Evolutionary conservation across 192 early-diverging fungal species (phyloP), one percentile per base, ranked within the genome.

Genomic region (Funneliformis mosseae): DNA sequence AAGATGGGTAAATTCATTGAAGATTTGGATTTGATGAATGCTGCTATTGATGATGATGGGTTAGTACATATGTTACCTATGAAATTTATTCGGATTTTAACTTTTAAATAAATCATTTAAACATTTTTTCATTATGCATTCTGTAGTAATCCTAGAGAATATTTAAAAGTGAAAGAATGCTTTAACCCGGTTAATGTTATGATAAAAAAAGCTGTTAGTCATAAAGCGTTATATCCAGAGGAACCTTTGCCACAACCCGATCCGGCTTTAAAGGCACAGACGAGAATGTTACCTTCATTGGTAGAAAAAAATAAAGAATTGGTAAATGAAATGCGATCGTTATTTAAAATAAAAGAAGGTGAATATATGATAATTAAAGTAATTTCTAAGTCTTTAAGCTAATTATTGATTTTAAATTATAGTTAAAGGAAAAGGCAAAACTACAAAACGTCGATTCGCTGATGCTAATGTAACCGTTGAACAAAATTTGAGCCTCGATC

Each of bases 131-230:
- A 64, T 69, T 64, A 25, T 76, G 23, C 23, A 14, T 46, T 38
- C 5, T 8, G 11, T 45, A 89, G 83, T 7, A 74, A 86, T 21
- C 18, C 46, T 23, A 76, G 71, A 21, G 92, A 93, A 79, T 85
- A 88, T 64, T 87, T 88, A 76, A 81, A 77, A 43, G 84, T 90
- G 0, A 87, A 87, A 69, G 77, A 86, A 41, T 85, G 88, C 6
- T 93, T 87, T 77, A 94, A 94, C 71, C 93, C 93, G 9, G 78
- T 81, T 8, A 79, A 87, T 12, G 89, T 89, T 84, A 77, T 90
- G 23, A 80, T 92, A 0, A 89, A 85, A 63, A 86, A 91, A 73
- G 83, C 88, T 69, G 87, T 92, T 68, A 84, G 87, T 7, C 81
- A 87, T 61, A 85, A 92, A n/a, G 92, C 92, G 0, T 61, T 93